These are phyloP conservation scores for Sugiyamaella pinicola DNA, from an alignment of 1,139 yeast species.

Conservation along the genomic window DNA sequence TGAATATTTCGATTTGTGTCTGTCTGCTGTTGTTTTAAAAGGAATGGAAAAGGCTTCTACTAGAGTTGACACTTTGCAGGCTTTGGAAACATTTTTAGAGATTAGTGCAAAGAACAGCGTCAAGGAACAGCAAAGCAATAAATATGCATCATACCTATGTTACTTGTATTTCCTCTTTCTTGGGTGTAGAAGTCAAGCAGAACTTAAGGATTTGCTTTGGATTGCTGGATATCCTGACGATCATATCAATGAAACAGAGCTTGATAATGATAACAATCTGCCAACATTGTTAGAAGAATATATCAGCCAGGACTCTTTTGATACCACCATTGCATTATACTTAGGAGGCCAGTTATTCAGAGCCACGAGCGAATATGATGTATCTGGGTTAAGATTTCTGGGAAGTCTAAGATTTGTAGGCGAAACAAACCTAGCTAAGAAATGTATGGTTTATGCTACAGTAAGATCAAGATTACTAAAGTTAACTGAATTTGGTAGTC, in stretches of 20 bases:
- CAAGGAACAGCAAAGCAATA: slow-evolving; percentile 20
- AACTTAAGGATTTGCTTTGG: slow-evolving; percentile 50
- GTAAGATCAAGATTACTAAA: slow-evolving; percentile 30
- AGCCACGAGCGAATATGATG: slow-evolving; percentile 54
- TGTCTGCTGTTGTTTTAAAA: slow-evolving; percentile 56
- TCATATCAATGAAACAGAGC: slow-evolving; percentile 33
- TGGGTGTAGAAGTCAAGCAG: slow-evolving; percentile 52
- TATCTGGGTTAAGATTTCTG: slow-evolving; percentile 57
- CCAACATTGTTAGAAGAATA: slow-evolving; percentile 58
- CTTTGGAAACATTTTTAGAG: slow-evolving; percentile 54
- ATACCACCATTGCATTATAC: slow-evolving; percentile 52
- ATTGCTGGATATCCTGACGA: slow-evolving; percentile 51
- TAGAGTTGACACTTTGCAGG: slow-evolving; percentile 56
- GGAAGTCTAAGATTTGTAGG: slow-evolving; percentile 51
- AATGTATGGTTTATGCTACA: slow-evolving; percentile 34
- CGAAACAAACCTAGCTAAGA: slow-evolving; percentile 32
- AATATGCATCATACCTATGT: slow-evolving; percentile 38
- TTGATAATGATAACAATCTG: slow-evolving; percentile 44
- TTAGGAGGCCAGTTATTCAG: slow-evolving; percentile 59
- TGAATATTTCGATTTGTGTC: slow-evolving; percentile 57
- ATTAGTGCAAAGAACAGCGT: slow-evolving; percentile 47
- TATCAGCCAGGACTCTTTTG: slow-evolving; percentile 46
- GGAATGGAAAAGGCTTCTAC: slow-evolving; percentile 69
- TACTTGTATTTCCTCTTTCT: slow-evolving; percentile 61
- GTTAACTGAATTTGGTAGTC: slow-evolving; percentile 30